A percentile compares a stretch with the other conserved stretches of the same genome.
phyloP scores from a whole-genome alignment of 768 basidiomycete species.

The Melanogaster broomeanus region DNA sequence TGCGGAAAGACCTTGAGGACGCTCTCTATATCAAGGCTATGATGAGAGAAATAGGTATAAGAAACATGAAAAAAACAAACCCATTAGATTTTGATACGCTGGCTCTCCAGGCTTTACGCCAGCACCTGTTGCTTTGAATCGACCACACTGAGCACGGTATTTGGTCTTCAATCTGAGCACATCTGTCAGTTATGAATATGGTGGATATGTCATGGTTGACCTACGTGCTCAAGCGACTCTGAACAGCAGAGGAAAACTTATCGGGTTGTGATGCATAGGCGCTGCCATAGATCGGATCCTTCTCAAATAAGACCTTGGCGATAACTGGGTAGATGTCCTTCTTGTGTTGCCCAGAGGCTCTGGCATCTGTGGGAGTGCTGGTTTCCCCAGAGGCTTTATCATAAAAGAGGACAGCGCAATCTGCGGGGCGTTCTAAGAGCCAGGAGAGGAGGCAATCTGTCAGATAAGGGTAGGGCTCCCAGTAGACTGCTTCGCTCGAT shows the following conservation, averaged over 20 bases:
- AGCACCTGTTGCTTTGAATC: neutral
- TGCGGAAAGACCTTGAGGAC: too few species aligned
- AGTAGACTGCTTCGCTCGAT: too few species aligned
- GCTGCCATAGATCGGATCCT: neutral
- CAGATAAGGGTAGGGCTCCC: too few species aligned
- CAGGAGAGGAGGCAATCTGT: too few species aligned
- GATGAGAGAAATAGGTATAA: too few species aligned
- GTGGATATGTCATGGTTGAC: neutral
- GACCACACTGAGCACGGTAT: neutral
- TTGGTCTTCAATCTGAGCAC: neutral
- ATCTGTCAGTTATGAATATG: neutral
- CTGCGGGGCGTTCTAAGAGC: too few species aligned
- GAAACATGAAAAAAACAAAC: neutral
- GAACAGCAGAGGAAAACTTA: neutral
- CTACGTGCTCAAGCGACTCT: neutral
- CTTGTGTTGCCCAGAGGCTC: too few species aligned
- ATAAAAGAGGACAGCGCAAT: too few species aligned
- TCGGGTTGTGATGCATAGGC: neutral
- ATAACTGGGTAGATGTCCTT: too few species aligned
- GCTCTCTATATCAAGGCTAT: too few species aligned
- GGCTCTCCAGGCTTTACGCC: neutral
- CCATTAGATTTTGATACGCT: neutral
- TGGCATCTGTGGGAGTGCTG: too few species aligned
- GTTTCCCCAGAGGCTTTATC: too few species aligned
- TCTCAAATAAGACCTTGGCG: neutral